Conservation (phyloP, 495 filamentous ascomycete species). For the Penicillium canariense region DNA sequence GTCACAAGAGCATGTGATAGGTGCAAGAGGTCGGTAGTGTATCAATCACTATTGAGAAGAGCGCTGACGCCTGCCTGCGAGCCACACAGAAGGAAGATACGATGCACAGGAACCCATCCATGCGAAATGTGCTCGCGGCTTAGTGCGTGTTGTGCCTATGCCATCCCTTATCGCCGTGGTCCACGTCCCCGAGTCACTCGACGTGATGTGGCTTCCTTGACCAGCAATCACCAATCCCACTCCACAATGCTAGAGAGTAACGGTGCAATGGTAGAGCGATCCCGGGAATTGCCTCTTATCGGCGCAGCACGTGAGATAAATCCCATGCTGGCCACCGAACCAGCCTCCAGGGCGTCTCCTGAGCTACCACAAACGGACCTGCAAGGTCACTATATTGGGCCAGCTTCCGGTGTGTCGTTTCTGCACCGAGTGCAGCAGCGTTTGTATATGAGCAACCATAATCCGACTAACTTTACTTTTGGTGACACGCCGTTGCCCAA, state of each 20-base stretch:
- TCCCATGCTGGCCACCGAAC: constrained; percentile 3
- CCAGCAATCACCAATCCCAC: no score
- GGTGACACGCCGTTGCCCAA: constrained; percentile 23
- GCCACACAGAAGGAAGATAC: constrained; percentile 22
- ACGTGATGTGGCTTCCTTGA: no score
- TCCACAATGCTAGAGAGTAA: no score
- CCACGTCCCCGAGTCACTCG: neutral
- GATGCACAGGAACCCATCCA: constrained; percentile 26
- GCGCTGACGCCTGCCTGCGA: neutral
- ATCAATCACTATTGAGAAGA: neutral
- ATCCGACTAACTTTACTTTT: constrained; percentile 18
- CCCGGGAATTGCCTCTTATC: no score
- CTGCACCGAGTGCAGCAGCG: constrained; percentile 25
- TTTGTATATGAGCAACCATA: constrained; percentile 13
- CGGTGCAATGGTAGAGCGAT: no score
- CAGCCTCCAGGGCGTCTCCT: constrained; percentile 15
- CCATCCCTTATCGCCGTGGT: constrained; percentile 21
- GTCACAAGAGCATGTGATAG: constrained; percentile 18
- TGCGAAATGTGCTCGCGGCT: constrained; percentile 22
- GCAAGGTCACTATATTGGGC: constrained; percentile 29
- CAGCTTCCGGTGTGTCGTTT: constrained; percentile 29
- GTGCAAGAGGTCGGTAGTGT: constrained; percentile 15
- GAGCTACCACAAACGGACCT: constrained; percentile 22
- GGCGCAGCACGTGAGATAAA: neutral
- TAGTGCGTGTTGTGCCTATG: constrained; percentile 19